Evolutionary conservation across 164 flowering plant genomes (phyloP).

Genomic region (Stephania cephalantha): DNA sequence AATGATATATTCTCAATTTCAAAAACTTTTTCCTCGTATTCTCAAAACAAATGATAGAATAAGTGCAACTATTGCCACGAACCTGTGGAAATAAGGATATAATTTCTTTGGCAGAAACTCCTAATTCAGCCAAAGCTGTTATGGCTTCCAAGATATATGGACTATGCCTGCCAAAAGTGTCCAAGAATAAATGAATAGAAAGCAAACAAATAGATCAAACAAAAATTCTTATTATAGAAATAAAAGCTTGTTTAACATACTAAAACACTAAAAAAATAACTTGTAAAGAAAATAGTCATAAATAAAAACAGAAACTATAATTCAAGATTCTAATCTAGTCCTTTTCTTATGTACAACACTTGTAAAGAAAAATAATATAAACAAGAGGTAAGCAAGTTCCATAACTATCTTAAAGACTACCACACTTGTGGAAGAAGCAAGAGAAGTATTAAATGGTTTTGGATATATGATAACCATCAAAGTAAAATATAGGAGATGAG

Average conservation of each 20-base stretch:
- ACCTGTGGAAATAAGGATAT: conserved; percentile 87
- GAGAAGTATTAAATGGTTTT: neutral
- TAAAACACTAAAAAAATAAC: too few relatives aligned
- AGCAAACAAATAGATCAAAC: neutral
- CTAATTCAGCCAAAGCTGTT: conserved; percentile 79
- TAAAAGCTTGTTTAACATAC: too few relatives aligned
- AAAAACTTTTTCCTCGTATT: neutral
- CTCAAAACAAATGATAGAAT: neutral
- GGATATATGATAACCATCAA: neutral
- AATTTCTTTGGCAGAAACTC: conserved; percentile 81
- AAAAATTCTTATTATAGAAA: too few relatives aligned
- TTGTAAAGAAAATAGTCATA: too few relatives aligned
- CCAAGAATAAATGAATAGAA: neutral
- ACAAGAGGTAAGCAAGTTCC: neutral
- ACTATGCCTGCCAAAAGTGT: conserved; percentile 55
- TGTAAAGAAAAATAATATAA: too few relatives aligned
- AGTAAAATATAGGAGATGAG: neutral
- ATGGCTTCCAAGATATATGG: conserved; percentile 85
- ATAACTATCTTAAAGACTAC: neutral
- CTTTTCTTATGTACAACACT: too few relatives aligned
- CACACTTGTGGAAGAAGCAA: neutral
- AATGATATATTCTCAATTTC: neutral
- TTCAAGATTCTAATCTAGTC: too few relatives aligned
- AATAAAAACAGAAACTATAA: too few relatives aligned
- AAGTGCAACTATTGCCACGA: conserved; percentile 16